Evolutionary conservation across 148 eudicot species (phyloP).

Genomic region (Euryodendron excelsum): DNA sequence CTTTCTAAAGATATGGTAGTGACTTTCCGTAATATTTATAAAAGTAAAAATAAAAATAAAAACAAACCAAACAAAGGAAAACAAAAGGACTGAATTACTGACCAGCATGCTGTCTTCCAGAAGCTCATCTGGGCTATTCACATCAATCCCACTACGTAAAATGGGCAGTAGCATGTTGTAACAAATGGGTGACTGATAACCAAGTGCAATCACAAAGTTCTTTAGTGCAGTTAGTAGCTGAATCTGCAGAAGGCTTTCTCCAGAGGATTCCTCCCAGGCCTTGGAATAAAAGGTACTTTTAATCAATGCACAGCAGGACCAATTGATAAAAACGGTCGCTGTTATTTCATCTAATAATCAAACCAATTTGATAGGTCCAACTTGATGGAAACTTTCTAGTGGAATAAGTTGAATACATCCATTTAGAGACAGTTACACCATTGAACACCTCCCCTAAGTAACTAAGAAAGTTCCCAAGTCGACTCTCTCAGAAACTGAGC

Average conservation of each 20-base stretch:
- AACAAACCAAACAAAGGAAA: background rate
- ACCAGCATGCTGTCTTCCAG: conserved; percentile 97
- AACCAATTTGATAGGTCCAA: background rate
- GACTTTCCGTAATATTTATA: background rate
- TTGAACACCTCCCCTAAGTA: background rate
- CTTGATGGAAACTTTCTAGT: background rate
- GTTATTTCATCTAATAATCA: background rate
- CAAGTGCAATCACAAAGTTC: conserved; percentile 88
- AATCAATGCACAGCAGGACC: conserved; percentile 3
- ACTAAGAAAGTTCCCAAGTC: background rate
- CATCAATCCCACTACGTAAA: conserved; percentile 66
- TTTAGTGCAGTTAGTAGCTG: conserved; percentile 88
- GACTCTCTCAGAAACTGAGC: background rate
- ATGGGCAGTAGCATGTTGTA: conserved; percentile 77
- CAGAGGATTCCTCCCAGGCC: conserved; percentile 97
- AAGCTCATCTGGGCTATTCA: conserved; percentile 91
- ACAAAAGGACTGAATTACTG: conserved; percentile 18
- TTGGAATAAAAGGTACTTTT: conserved; percentile 22
- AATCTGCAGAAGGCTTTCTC: conserved; percentile 94
- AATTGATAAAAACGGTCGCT: background rate
- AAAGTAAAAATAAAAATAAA: background rate
- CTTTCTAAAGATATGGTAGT: background rate
- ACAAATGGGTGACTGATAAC: conserved; percentile 79
- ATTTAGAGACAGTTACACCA: background rate
- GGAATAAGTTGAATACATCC: background rate